phyloP scores from a whole-genome alignment of 2,329 filamentous ascomycete genomes.

The Epichloe baconii region DNA sequence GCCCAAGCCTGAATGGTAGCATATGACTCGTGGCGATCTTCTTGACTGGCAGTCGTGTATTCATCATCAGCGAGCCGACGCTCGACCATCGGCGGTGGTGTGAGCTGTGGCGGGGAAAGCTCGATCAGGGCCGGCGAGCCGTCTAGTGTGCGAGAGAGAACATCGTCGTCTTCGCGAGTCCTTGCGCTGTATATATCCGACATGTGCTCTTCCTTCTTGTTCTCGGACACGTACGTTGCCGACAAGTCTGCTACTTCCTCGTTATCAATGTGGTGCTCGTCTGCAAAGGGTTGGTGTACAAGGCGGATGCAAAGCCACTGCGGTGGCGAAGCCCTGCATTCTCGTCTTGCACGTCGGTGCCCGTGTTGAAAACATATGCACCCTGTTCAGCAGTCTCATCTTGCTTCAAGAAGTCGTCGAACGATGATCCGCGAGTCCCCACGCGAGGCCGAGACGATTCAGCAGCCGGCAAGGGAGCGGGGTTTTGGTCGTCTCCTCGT shows the following conservation, averaged over 20 bases:
- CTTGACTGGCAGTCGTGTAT: slow-evolving; percentile 39
- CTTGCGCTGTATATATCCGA: slow-evolving; percentile 47
- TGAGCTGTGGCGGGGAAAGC: slow-evolving; percentile 11
- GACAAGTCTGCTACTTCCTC: slow-evolving; percentile 30
- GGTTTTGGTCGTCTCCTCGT: slow-evolving; percentile 12
- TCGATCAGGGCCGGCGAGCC: slow-evolving; percentile 22
- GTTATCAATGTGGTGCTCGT: slow-evolving; percentile 39
- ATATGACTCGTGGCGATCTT: slow-evolving; percentile 34
- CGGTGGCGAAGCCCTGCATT: slow-evolving; percentile 37
- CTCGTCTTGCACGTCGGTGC: slow-evolving; percentile 29
- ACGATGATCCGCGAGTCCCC: slow-evolving; percentile 26
- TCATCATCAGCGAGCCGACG: slow-evolving; percentile 27
- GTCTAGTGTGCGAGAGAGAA: slow-evolving; percentile 12
- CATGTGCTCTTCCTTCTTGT: slow-evolving; percentile 31
- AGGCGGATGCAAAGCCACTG: slow-evolving; percentile 25
- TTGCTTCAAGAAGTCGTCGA: slow-evolving; percentile 45
- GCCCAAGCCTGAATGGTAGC: slow-evolving; percentile 55
- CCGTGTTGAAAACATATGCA: slow-evolving; percentile 44
- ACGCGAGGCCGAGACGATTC: neutral
- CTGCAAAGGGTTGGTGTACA: slow-evolving; percentile 45
- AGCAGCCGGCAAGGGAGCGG: neutral
- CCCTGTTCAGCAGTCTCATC: slow-evolving; percentile 40
- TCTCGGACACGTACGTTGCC: slow-evolving; percentile 28
- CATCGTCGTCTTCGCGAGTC: slow-evolving; percentile 24
- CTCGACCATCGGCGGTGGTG: slow-evolving; percentile 21